Evolutionary conservation across 2,329 filamentous ascomycete species (phyloP), one percentile per base, ranked within the genome.

Genomic region (Xylaria sp.): DNA sequence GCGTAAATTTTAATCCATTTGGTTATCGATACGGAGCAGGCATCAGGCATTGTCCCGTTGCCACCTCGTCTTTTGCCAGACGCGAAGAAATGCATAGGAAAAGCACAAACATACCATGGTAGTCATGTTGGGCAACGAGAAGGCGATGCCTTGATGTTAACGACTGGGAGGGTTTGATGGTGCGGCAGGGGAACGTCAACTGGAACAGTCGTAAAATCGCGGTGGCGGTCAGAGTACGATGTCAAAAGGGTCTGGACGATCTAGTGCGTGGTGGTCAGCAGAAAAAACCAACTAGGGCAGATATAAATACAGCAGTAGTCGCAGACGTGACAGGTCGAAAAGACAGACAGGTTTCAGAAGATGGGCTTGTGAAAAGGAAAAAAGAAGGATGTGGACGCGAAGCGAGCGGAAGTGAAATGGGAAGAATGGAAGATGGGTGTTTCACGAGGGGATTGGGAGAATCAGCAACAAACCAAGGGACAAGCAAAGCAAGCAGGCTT

Each of bases 41-140:
- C 39, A 9, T 64, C 56, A 19, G 11, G 18, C 16, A 16, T 42
- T 8, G 48, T 42, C 9, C 10, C 42, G 42, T 13, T 46, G 39
- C 23, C 49, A 51, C 35, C 35, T 37, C 55, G 37, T 57, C 35
- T 10, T 48, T 11, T 8, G 10, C n/a, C 5, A 30, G 13, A 54
- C 9, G 16, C 11, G 18, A 5, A 57, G 11, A 3, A 4, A 44
- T 35, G 9, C 8, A 13, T 19, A 1, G 19, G 1, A 10, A 18
- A 23, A 49, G 8, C 9, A 16, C 8, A 11, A 55, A 70, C 70
- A 46, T 68, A 73, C 71, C 71, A 73, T 73, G n/a, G 71, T 73
- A 56, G 71, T 73, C 71, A 73, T 73, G 52, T 55, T 71, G 67
- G 42, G 61, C 58, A 61, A 58, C 59, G 57, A 54, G 49, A 55